Conservation (phyloP, 2,329 filamentous ascomycete genomes). For the Nemania bipapillata region DNA sequence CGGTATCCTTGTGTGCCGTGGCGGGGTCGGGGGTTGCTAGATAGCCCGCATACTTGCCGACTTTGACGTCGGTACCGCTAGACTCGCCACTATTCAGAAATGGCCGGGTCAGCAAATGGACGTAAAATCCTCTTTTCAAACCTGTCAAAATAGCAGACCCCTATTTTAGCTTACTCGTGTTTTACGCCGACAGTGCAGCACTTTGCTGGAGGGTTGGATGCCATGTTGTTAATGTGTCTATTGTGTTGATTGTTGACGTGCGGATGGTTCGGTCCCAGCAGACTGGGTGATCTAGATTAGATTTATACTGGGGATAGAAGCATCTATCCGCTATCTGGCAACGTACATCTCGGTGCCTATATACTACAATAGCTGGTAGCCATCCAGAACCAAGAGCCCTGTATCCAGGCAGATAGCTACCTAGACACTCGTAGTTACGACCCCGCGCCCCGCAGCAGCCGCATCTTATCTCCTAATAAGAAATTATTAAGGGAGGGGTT, state of each 20-base stretch:
- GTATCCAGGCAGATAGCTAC: background rate
- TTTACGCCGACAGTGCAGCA: conserved; percentile 66
- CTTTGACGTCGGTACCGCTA: conserved; percentile 59
- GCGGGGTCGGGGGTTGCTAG: conserved; percentile 58
- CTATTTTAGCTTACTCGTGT: conserved; percentile 60
- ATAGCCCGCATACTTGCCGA: conserved; percentile 63
- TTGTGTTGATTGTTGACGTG: conserved; percentile 5
- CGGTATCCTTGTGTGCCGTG: conserved; percentile 56
- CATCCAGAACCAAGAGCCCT: background rate
- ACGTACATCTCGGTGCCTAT: background rate
- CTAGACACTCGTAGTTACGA: background rate
- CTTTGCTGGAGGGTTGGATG: conserved; percentile 62
- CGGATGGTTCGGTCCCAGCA: background rate
- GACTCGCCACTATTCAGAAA: conserved; percentile 58
- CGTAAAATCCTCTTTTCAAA: background rate
- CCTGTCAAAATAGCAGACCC: background rate
- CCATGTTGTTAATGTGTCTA: conserved; percentile 54
- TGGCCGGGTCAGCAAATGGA: conserved; percentile 13
- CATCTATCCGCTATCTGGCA: background rate
- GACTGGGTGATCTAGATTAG: background rate
- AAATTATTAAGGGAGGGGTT: background rate
- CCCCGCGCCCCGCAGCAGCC: background rate
- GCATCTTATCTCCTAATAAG: background rate
- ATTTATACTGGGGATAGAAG: conserved; percentile 10
- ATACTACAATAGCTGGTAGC: too few species aligned